Base-by-base conservation (phyloP, 2,329 filamentous ascomycete genomes). In the Aspergillaceae sp. region DNA sequence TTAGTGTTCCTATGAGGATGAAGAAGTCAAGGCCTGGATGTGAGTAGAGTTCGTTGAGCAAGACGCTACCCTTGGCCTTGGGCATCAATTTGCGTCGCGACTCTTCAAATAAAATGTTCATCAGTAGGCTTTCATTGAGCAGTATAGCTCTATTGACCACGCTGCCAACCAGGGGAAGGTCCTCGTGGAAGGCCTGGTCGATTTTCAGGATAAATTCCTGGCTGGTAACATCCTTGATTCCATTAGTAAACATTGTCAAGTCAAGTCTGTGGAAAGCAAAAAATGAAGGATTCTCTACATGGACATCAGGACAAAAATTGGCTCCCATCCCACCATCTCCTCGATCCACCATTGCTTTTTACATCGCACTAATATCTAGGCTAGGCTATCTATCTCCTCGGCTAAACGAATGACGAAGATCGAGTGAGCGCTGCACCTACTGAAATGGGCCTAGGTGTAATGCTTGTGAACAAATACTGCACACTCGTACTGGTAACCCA, bases 41-140 rank as follows among this genome's bases (percentile, higher is more conserved):
- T 2, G 45, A 35, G 41, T 53, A 57, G 3, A 58, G 28, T 28
- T 53, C 45, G 30, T 59, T 48, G n/a, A 60, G 47, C 30, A 48
- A 43, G 2, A 41, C 37, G 11, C 46, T 62, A 1, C 72, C 72
- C 4, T 64, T 49, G 2, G 73, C 65, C 52, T 73, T 74, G 5
- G 71, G 71, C 0, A 51, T 49, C 0, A 67, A 48, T 0, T 61
- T 57, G 2, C 55, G 52, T 2, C 57, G 48, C n/a, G 71, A 52
- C 3, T 60, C 51, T 0, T 68, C 61, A 7, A 55, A 55, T 4
- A 58, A 48, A 43, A 67, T 57, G 8, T 68, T 53, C 7, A 47
- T 41, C 34, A 72, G 68, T 2, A 59, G 42, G 4, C 47, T 51
- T 40, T 71, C 69, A 0, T 52, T 45, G 1, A 71, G 54, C 9